Conservation (phyloP, 2,329 filamentous ascomycete genomes). For the Cladosporium sphaerospermum region DNA sequence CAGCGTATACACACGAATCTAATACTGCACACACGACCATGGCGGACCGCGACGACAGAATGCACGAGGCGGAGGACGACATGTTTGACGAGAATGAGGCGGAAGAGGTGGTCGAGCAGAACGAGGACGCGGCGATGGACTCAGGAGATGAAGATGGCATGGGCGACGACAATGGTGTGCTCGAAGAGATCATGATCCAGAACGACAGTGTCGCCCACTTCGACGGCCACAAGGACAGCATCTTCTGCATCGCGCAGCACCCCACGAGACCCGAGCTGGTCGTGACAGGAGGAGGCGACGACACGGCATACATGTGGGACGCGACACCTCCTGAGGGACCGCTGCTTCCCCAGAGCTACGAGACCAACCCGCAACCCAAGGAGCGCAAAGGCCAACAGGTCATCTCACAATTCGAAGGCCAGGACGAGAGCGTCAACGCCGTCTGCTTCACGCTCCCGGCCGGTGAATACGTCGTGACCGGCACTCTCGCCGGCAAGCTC, state of each 20-base stretch:
- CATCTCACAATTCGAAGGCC: slow-evolving; percentile 74
- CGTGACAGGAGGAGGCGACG: slow-evolving; percentile 80
- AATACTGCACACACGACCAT: background rate
- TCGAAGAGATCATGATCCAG: slow-evolving; percentile 68
- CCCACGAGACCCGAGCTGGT: slow-evolving; percentile 70
- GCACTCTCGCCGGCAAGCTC: slow-evolving; percentile 78
- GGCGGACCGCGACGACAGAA: slow-evolving; percentile 10
- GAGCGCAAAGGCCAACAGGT: slow-evolving; percentile 55
- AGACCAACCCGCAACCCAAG: slow-evolving; percentile 56
- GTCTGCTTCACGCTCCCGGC: slow-evolving; percentile 75
- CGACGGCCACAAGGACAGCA: slow-evolving; percentile 79
- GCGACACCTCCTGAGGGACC: slow-evolving; percentile 55
- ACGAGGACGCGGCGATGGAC: slow-evolving; percentile 75
- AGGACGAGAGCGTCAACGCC: slow-evolving; percentile 85
- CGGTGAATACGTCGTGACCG: slow-evolving; percentile 80
- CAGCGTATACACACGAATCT: background rate
- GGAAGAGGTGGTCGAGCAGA: slow-evolving; percentile 61
- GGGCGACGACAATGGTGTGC: slow-evolving; percentile 47
- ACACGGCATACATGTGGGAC: slow-evolving; percentile 82
- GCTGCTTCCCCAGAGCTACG: slow-evolving; percentile 70
- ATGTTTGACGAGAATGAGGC: slow-evolving; percentile 73
- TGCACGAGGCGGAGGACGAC: slow-evolving; percentile 56
- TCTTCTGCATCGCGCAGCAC: slow-evolving; percentile 94
- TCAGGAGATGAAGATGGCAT: slow-evolving; percentile 52
- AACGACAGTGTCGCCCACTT: slow-evolving; percentile 95